phyloP scores from a whole-genome alignment of 495 filamentous ascomycete genomes.

The Xylaria acuta region DNA sequence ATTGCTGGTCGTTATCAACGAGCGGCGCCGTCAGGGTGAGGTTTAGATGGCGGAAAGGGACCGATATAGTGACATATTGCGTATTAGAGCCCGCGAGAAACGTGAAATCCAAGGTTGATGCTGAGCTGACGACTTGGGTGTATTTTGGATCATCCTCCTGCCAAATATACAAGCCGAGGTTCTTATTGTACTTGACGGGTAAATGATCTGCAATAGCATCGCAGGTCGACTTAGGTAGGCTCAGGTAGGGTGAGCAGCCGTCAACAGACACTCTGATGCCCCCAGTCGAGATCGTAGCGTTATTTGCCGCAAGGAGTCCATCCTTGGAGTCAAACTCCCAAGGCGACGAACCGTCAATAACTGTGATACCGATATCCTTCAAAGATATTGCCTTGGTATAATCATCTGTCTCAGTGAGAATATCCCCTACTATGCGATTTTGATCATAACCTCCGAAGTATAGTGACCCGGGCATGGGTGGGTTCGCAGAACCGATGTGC shows the following conservation, averaged over 20 bases:
- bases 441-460: slow-evolving; percentile 61
- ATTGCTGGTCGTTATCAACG: slow-evolving; percentile 45
- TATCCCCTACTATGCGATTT: slow-evolving; percentile 44
- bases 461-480: slow-evolving; percentile 50
- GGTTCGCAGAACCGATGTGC: slow-evolving; percentile 58
- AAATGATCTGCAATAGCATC: slow-evolving; percentile 53
- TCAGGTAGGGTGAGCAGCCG: slow-evolving; percentile 55
- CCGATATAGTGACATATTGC: slow-evolving; percentile 55
- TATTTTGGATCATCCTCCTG: slow-evolving; percentile 51
- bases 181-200: slow-evolving; percentile 50
- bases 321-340: slow-evolving; percentile 44
- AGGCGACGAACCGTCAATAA: slow-evolving; percentile 51
- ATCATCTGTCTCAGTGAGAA: slow-evolving; percentile 39
- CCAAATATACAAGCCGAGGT: slow-evolving; percentile 59
- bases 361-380: slow-evolving; percentile 50
- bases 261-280: slow-evolving; percentile 42
- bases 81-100: slow-evolving; percentile 45
- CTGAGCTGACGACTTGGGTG: slow-evolving; percentile 51
- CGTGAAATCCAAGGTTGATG: slow-evolving; percentile 57
- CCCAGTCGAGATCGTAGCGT: slow-evolving; percentile 34
- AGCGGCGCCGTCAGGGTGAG: slow-evolving; percentile 59
- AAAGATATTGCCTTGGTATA: slow-evolving; percentile 42
- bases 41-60: slow-evolving; percentile 60
- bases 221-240: slow-evolving; percentile 58
- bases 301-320: slow-evolving; percentile 48